A percentile compares a stretch with the other conserved stretches of the same genome.
Evolutionary conservation across 352 stramenopile genomes (phyloP).

Genomic region (Pilasporangium apinafurcum): DNA sequence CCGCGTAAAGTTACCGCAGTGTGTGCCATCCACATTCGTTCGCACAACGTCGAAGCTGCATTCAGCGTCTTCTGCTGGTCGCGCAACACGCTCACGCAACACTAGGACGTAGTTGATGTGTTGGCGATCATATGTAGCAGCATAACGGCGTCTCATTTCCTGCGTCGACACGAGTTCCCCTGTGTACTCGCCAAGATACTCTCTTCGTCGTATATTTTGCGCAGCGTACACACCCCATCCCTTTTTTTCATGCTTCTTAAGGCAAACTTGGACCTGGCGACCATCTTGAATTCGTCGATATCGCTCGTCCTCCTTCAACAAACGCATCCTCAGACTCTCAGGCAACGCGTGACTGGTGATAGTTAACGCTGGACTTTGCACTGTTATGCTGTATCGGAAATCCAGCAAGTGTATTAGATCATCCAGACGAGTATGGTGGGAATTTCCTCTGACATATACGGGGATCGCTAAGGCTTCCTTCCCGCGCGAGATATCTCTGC

Average conservation of each 20-base stretch:
- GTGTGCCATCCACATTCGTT: constrained; percentile 56
- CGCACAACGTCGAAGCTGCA: constrained; percentile 21
- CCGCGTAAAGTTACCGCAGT: constrained; percentile 47
- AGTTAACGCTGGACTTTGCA: constrained; percentile 16
- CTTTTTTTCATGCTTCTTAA: constrained; percentile 18
- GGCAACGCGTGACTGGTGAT: constrained; percentile 18
- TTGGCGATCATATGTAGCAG: constrained; percentile 12
- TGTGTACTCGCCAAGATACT: constrained; percentile 60
- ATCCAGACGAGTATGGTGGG: not conserved
- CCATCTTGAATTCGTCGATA: constrained; percentile 15
- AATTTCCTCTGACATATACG: not conserved
- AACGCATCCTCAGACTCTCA: constrained; percentile 1
- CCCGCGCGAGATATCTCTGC: constrained; percentile 4
- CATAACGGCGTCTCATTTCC: constrained; percentile 32
- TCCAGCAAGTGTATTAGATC: constrained; percentile 8
- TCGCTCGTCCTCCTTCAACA: constrained; percentile 13
- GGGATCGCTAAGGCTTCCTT: not conserved
- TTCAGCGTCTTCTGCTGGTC: not conserved
- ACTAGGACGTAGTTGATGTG: constrained; percentile 48
- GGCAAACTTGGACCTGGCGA: constrained; percentile 19
- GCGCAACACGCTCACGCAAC: constrained; percentile 34
- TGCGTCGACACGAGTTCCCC: constrained; percentile 47
- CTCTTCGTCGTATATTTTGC: constrained; percentile 17
- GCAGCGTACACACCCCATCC: constrained; percentile 38
- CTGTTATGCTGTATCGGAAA: constrained; percentile 25